Base-by-base conservation (phyloP, 345 rosid genomes). In the thale cress (Arabidopsis thaliana) region DNA sequence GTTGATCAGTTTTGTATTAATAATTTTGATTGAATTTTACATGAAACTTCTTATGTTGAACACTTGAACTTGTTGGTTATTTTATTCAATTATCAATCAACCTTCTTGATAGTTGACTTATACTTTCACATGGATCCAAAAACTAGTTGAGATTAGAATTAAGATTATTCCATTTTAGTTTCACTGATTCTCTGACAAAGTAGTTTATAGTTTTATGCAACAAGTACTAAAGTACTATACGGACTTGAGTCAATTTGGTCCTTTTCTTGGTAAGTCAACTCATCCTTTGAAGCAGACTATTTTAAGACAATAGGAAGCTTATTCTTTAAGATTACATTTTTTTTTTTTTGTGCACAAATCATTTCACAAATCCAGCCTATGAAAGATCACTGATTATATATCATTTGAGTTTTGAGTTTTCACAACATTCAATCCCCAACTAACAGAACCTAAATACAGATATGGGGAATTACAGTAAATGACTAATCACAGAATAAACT, bases 121-220 rank as follows among this genome's bases (percentile, higher is more conserved):
- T 13, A 77, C 25, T 69, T 70, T 45, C 60, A 24, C 37, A 53
- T 65, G 32, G 67, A 71, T 77, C 80, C 62, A 65, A 57, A 61
- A 48, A 50, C 62, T 48, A 71, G 67, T 71, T 71, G 81, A 38
- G 10, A 69, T 70, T 23, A 52, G 55, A 63, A 16, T 36, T 8
- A 20, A 20, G 30, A 36, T 44, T 44, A 28, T 33, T 61, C 40
- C 51, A 53, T 25, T 52, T 41, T 4, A 14, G 4, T 40, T 52
- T 52, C 1, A 55, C 45, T 36, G 48, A 23, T 69, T 60, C 7
- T 69, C 58, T 33, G 7, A 22, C n/a, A 16, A 59, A 24, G 22
- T 34, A n/a, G 32, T 16, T 16, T 16, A 57, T 65, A 55, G 30
- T 56, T 45, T 46, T 30, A 59, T 67, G 32, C 73, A 67, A 75